Evolutionary conservation across 2,329 filamentous ascomycete species (phyloP).

Genomic region (Aureobasidium sp.): DNA sequence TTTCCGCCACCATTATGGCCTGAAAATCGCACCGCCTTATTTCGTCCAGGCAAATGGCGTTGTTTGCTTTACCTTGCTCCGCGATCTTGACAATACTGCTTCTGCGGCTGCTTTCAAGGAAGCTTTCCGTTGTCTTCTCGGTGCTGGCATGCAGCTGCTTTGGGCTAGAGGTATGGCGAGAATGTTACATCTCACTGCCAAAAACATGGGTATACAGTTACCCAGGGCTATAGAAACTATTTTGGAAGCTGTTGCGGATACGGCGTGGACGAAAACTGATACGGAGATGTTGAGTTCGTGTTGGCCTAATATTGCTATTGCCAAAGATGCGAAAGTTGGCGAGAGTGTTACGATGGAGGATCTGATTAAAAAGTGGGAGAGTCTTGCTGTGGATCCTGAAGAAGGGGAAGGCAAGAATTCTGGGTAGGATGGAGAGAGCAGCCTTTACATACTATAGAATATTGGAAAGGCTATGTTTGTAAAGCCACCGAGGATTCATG

Average conservation of each 20-base stretch:
- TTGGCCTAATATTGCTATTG: neutral
- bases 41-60: constrained; percentile 6
- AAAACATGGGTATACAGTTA: neutral
- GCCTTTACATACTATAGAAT: too few species aligned
- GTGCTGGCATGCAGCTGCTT: constrained; percentile 9
- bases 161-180: constrained; percentile 10
- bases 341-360: constrained; percentile 1
- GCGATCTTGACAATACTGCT: neutral
- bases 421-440: too few species aligned
- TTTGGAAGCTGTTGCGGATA: neutral
- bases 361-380: constrained; percentile 7
- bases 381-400: neutral
- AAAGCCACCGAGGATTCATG: too few species aligned
- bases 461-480: too few species aligned
- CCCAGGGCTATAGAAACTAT: neutral
- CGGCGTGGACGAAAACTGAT: neutral
- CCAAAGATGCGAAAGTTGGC: neutral
- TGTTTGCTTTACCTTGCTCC: constrained; percentile 9
- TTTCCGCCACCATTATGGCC: constrained; percentile 12
- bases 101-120: constrained; percentile 7
- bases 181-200: constrained; percentile 5
- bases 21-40: constrained; percentile 10
- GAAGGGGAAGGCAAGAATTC: neutral
- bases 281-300: neutral
- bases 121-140: constrained; percentile 12